These are phyloP conservation scores for Candida dajiaensis DNA, from an alignment of 805 yeast genomes.

Conservation along the genomic window DNA sequence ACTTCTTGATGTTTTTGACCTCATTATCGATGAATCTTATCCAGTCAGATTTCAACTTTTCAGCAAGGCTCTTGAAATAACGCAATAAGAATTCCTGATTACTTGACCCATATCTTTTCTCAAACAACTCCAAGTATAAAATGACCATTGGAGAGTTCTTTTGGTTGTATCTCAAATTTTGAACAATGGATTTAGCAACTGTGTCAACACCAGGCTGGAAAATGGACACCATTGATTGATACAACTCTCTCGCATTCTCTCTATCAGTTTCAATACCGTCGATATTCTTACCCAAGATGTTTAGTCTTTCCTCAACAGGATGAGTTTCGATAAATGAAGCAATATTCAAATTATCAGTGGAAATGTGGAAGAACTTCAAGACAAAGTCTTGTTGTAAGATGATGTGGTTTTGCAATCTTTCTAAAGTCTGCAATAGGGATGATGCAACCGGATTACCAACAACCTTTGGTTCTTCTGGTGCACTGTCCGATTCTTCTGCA, in stretches of 20 bases:
- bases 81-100: conserved; percentile 61
- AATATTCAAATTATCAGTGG: conserved; percentile 26
- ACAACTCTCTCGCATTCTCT: conserved; percentile 40
- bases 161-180: conserved; percentile 30
- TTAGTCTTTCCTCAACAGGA: conserved; percentile 29
- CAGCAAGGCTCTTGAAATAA: conserved; percentile 44
- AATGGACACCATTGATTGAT: conserved; percentile 38
- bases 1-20: conserved; percentile 36
- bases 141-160: conserved; percentile 38
- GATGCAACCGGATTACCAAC: conserved; percentile 3
- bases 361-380: conserved; percentile 36
- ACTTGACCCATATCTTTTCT: conserved; percentile 34
- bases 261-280: conserved; percentile 40
- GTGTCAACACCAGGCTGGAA: conserved; percentile 34
- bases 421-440: conserved; percentile 17
- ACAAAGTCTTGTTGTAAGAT: conserved; percentile 34
- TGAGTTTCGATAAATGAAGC: conserved; percentile 25
- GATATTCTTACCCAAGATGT: conserved; percentile 26
- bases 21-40: conserved; percentile 51
- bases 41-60: conserved; percentile 53
- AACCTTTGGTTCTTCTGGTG: conserved; percentile 2
- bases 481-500: conserved; percentile 2
- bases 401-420: conserved; percentile 32
- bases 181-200: conserved; percentile 26
- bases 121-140: conserved; percentile 36